Percentiles rank a stretch among this genome's conserved stretches.
Conservation (phyloP, 495 filamentous ascomycete species). For the Penicillium malachiteum region DNA sequence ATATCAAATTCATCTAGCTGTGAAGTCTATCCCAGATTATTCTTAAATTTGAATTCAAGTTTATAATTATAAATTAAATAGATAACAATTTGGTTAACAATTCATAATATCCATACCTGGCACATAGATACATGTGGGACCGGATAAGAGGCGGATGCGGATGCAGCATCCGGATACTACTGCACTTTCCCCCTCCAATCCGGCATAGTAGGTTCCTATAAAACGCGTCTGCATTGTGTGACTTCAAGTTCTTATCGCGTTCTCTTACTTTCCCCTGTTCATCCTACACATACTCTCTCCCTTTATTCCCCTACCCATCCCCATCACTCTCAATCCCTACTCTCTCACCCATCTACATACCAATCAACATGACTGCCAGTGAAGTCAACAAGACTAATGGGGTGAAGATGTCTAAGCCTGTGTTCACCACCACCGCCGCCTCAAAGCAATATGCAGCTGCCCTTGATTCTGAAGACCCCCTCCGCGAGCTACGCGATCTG, state of each 20-base stretch:
- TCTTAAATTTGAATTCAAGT: too few relatives aligned
- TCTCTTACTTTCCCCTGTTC: not conserved
- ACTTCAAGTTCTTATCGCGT: constrained; percentile 7
- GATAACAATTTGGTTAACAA: not conserved
- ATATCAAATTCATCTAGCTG: too few relatives aligned
- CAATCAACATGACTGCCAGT: constrained; percentile 9
- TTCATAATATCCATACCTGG: too few relatives aligned
- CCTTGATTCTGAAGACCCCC: constrained; percentile 67
- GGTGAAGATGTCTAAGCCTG: constrained; percentile 26
- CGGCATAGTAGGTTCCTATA: constrained; percentile 10
- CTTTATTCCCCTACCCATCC: not conserved
- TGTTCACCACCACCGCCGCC: constrained; percentile 36
- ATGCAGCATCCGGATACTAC: constrained; percentile 17
- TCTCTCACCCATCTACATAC: not conserved
- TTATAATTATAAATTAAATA: too few relatives aligned
- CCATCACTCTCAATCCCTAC: not conserved
- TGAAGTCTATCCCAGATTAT: too few relatives aligned
- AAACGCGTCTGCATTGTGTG: constrained; percentile 3
- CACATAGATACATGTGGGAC: constrained; percentile 14
- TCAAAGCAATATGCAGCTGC: constrained; percentile 57
- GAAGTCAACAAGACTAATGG: constrained; percentile 15
- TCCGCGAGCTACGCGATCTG: constrained; percentile 65
- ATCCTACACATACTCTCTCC: not conserved
- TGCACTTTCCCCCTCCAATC: constrained; percentile 7
- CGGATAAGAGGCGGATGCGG: constrained; percentile 32